Evolutionary conservation across 495 filamentous ascomycete genomes (phyloP).

Genomic region (Tuber brumale): DNA sequence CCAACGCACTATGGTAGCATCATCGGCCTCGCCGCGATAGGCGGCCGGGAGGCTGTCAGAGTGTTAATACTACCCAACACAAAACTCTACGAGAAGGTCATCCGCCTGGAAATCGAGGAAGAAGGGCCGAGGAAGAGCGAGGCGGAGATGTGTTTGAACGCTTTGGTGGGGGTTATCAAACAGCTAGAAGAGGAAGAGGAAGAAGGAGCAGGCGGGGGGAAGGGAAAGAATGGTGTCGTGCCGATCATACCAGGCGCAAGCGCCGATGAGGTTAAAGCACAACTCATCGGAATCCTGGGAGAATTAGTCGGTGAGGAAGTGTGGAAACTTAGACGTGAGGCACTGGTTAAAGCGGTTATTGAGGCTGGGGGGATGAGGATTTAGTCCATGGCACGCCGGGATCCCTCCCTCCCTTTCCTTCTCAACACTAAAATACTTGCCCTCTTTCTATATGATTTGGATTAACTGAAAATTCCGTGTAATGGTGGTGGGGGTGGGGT

Average conservation of each 20-base stretch:
- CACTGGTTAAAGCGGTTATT: constrained; percentile 21
- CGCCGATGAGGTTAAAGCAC: constrained; percentile 5
- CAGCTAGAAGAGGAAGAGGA: constrained; percentile 33
- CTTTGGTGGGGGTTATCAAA: constrained; percentile 55
- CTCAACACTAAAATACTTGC: neutral
- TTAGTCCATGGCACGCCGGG: neutral
- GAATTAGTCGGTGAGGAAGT: constrained; percentile 37
- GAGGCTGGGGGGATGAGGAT: constrained; percentile 20
- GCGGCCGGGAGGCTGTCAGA: constrained; percentile 71
- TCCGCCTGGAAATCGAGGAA: constrained; percentile 55
- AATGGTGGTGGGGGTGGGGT: neutral
- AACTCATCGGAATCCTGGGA: constrained; percentile 24
- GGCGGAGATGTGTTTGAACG: constrained; percentile 57
- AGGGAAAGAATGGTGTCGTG: constrained; percentile 2
- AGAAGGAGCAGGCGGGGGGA: constrained; percentile 20
- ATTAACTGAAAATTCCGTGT: neutral
- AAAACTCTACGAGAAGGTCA: constrained; percentile 59
- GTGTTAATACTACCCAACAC: constrained; percentile 75
- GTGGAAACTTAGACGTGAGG: constrained; percentile 29
- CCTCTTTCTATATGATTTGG: neutral
- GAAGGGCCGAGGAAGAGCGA: constrained; percentile 50
- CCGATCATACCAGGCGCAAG: neutral
- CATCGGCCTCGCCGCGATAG: constrained; percentile 64
- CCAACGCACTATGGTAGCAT: constrained; percentile 83
- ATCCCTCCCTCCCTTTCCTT: neutral